A percentile compares a stretch with the other conserved stretches of the same genome.
Evolutionary conservation across 768 basidiomycete genomes (phyloP).

Genomic region (Roridomyces roridus): DNA sequence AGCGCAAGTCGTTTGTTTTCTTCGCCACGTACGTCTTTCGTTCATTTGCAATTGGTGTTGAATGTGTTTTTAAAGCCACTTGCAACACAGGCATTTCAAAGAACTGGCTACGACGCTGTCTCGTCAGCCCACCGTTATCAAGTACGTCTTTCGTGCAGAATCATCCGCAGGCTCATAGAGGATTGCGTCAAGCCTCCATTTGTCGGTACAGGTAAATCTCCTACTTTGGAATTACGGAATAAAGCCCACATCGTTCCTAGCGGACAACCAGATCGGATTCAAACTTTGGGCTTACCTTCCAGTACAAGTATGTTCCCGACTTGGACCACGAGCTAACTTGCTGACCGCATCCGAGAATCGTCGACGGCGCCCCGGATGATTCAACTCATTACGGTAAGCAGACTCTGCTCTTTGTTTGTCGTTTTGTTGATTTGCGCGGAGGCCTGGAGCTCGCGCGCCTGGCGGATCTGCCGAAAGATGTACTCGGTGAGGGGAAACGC

Average conservation of each 20-base stretch:
- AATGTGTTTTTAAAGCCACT: background rate
- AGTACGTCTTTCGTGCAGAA: conserved; percentile 61
- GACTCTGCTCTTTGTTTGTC: background rate
- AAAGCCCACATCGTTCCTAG: conserved; percentile 38
- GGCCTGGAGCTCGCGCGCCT: conserved; percentile 89
- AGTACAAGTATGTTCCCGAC: conserved; percentile 65
- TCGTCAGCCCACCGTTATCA: conserved; percentile 77
- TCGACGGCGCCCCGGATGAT: conserved; percentile 71
- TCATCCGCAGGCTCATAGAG: no score
- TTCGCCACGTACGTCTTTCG: conserved; percentile 77
- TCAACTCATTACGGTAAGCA: conserved; percentile 79
- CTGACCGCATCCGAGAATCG: conserved; percentile 53
- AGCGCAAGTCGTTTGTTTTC: conserved; percentile 82
- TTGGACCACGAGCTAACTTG: no score
- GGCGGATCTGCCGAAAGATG: conserved; percentile 81
- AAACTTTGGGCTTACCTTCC: conserved; percentile 74
- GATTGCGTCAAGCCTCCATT: conserved; percentile 64
- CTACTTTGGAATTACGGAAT: background rate
- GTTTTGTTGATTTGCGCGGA: conserved; percentile 32
- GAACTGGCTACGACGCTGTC: conserved; percentile 82
- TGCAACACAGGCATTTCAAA: conserved; percentile 69
- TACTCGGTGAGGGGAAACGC: conserved; percentile 66
- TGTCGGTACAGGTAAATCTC: conserved; percentile 71
- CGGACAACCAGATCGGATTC: conserved; percentile 57
- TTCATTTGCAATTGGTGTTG: background rate